Conservation (phyloP, 2,329 filamentous ascomycete genomes). For the Trichoderma sp. region DNA sequence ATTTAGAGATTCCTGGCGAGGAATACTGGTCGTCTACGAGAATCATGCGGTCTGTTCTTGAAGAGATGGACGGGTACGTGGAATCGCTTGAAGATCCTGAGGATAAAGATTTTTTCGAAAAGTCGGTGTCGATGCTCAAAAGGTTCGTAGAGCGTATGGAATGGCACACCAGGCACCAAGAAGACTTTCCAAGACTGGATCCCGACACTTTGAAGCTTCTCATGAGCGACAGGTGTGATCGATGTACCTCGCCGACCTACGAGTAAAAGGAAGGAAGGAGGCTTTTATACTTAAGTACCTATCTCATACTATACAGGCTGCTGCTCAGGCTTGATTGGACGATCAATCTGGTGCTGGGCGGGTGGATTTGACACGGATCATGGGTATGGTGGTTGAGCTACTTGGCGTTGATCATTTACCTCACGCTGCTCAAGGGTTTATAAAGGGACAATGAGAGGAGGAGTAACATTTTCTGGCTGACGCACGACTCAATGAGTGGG, state of each 20-base stretch:
- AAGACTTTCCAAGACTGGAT: background rate
- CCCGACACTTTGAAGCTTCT: background rate
- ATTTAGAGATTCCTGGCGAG: too few relatives aligned
- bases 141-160: background rate
- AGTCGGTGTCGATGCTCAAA: background rate
- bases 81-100: too few relatives aligned
- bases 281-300: too few relatives aligned
- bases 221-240: too few relatives aligned
- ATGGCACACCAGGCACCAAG: background rate
- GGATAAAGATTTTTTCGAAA: accelerated
- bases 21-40: background rate
- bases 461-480: too few relatives aligned
- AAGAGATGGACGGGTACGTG: too few relatives aligned
- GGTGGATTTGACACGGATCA: background rate
- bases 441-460: too few relatives aligned
- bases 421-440: background rate
- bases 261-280: too few relatives aligned
- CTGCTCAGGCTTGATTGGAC: background rate
- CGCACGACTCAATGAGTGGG: background rate
- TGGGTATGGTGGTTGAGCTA: background rate
- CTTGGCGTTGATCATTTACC: background rate
- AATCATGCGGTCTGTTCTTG: too few relatives aligned
- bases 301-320: too few relatives aligned
- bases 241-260: too few relatives aligned
- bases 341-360: background rate